These are phyloP conservation scores for Chaetomiaceae sp. DNA, from an alignment of 2,329 filamentous ascomycete species.

Conservation along the genomic window DNA sequence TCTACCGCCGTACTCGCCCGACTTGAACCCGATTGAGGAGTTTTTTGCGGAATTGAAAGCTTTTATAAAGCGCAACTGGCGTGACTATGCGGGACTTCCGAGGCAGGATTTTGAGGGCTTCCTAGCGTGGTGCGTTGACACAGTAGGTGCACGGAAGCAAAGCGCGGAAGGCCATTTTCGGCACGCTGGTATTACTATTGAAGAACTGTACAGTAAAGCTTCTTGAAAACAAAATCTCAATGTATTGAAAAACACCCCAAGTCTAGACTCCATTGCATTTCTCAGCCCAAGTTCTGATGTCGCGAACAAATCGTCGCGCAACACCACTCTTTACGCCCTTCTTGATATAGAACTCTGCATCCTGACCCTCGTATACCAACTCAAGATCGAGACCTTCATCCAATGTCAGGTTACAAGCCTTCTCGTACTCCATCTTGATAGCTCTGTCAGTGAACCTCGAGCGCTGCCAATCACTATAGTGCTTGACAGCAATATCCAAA, in stretches of 20 bases:
- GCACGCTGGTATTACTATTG: background rate
- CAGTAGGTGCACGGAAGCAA: background rate
- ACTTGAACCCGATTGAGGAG: conserved; percentile 2
- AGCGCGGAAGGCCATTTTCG: conserved; percentile 1
- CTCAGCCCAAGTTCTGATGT: background rate
- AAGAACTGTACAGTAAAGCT: background rate
- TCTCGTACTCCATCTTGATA: background rate
- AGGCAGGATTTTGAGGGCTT: background rate
- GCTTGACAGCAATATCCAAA: background rate
- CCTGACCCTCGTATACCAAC: background rate
- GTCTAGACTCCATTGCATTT: too few relatives aligned
- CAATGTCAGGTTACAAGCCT: background rate
- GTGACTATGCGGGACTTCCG: background rate
- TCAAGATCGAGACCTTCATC: background rate
- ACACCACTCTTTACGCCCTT: background rate
- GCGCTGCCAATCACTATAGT: background rate
- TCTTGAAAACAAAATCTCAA: background rate
- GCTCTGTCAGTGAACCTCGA: background rate
- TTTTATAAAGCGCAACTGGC: background rate
- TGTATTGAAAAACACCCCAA: too few relatives aligned
- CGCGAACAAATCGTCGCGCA: background rate
- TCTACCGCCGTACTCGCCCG: conserved; percentile 1
- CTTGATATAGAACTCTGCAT: background rate
- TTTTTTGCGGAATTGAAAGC: conserved; percentile 2
- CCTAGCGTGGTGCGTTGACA: conserved; percentile 1